phyloP scores from a whole-genome alignment of 306 rosid species.

The Rubus idaeus region DNA sequence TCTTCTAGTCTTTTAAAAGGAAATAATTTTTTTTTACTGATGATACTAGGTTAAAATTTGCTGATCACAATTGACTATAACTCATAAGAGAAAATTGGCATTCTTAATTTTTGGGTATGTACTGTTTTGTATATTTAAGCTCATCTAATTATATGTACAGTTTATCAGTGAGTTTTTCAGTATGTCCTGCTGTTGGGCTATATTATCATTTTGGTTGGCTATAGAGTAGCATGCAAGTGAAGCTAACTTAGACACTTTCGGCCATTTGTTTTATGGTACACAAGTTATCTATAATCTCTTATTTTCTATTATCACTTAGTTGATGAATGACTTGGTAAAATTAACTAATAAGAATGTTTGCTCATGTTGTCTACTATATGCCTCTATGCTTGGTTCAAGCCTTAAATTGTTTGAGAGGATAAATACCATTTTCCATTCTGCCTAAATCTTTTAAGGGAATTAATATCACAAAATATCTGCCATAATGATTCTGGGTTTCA shows the following conservation, averaged over 20 bases:
- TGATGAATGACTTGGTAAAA: neutral
- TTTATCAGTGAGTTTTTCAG: neutral
- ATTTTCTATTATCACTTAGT: neutral
- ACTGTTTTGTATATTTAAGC: neutral
- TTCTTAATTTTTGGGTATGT: neutral
- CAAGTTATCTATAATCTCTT: neutral
- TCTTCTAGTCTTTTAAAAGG: constrained; percentile 21
- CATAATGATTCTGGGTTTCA: neutral
- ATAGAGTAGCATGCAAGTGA: neutral
- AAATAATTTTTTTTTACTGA: constrained; percentile 5
- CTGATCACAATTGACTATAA: neutral
- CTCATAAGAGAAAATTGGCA: neutral
- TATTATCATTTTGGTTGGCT: neutral
- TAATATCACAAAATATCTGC: neutral
- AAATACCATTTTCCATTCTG: neutral
- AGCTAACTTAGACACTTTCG: neutral
- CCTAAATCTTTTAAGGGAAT: neutral
- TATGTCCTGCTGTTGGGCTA: neutral
- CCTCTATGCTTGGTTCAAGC: neutral
- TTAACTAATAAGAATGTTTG: neutral
- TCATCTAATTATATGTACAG: neutral
- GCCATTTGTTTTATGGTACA: neutral
- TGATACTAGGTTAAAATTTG: neutral
- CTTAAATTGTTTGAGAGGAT: neutral
- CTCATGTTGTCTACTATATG: too few relatives aligned